Percentiles rank a stretch among this genome's conserved stretches.
Conservation (phyloP, 805 yeast species). For the Kodamaea hsintzibuensis region DNA sequence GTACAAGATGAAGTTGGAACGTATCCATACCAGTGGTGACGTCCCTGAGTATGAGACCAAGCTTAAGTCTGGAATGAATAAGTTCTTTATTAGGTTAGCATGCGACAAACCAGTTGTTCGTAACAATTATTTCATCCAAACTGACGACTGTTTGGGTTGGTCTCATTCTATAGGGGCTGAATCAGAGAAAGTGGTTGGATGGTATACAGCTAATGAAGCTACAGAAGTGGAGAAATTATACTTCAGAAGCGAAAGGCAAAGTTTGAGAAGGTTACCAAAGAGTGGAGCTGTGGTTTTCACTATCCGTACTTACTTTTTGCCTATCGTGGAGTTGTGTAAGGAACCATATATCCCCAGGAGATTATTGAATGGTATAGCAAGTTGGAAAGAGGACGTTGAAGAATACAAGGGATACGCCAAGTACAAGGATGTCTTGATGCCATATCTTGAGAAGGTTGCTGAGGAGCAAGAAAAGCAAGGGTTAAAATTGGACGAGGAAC, state of each 20-base stretch:
- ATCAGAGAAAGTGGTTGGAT: slow-evolving; percentile 43
- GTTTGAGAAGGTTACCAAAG: slow-evolving; percentile 59
- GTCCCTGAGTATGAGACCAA: slow-evolving; percentile 65
- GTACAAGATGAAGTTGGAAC: slow-evolving; percentile 51
- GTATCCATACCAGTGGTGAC: slow-evolving; percentile 65
- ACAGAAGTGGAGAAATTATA: slow-evolving; percentile 45
- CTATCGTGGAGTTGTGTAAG: slow-evolving; percentile 51
- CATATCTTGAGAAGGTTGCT: slow-evolving; percentile 52
- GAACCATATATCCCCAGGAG: slow-evolving; percentile 66
- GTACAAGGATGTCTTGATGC: slow-evolving; percentile 53
- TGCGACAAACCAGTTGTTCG: slow-evolving; percentile 66
- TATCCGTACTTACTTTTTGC: slow-evolving; percentile 62
- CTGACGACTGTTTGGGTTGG: slow-evolving; percentile 65
- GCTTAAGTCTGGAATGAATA: slow-evolving; percentile 63
- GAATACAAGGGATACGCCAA: slow-evolving; percentile 60
- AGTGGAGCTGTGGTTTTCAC: slow-evolving; percentile 62
- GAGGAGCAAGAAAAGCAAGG: slow-evolving; percentile 50
- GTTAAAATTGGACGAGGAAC: slow-evolving; percentile 38
- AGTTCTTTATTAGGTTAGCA: slow-evolving; percentile 57
- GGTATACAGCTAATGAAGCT: slow-evolving; percentile 63
- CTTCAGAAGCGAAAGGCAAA: slow-evolving; percentile 66
- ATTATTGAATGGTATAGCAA: slow-evolving; percentile 55
- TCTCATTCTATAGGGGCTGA: slow-evolving; percentile 64
- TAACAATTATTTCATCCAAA: slow-evolving; percentile 65
- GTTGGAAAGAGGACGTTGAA: slow-evolving; percentile 62